Conservation (phyloP, 805 yeast species). For the Middelhovenomyces tepae region DNA sequence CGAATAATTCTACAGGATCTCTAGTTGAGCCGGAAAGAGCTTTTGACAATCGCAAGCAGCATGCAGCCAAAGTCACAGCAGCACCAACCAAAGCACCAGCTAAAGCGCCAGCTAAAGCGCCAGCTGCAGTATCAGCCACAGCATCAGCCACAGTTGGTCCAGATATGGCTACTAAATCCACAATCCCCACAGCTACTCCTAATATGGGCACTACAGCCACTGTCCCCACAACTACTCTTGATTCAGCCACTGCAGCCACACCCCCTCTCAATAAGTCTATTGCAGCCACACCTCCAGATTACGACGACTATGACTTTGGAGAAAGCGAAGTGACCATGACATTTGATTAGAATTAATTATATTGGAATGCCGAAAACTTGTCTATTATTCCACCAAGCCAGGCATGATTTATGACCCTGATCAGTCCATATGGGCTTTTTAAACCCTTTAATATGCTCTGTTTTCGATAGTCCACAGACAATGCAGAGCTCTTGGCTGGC, state of each 20-base stretch:
- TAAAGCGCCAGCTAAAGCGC: background rate
- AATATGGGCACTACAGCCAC: too few relatives aligned
- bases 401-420: constrained; percentile 17
- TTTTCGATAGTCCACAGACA: constrained; percentile 19
- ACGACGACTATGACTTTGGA: background rate
- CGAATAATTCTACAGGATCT: too few relatives aligned
- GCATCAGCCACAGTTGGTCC: background rate
- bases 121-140: constrained; percentile 1
- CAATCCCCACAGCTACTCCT: background rate
- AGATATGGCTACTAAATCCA: background rate
- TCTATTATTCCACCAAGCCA: constrained; percentile 18
- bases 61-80: too few relatives aligned
- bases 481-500: constrained; percentile 9
- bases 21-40: too few relatives aligned
- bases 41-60: too few relatives aligned
- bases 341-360: constrained; percentile 12
- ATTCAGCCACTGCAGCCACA: too few relatives aligned
- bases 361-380: constrained; percentile 8
- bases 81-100: background rate
- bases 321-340: constrained; percentile 15
- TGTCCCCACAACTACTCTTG: background rate
- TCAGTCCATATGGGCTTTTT: constrained; percentile 12
- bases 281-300: background rate
- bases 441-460: constrained; percentile 16
- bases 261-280: too few relatives aligned